Conservation (phyloP, 257 asterid genomes). For the Euphrasia confusa region DNA sequence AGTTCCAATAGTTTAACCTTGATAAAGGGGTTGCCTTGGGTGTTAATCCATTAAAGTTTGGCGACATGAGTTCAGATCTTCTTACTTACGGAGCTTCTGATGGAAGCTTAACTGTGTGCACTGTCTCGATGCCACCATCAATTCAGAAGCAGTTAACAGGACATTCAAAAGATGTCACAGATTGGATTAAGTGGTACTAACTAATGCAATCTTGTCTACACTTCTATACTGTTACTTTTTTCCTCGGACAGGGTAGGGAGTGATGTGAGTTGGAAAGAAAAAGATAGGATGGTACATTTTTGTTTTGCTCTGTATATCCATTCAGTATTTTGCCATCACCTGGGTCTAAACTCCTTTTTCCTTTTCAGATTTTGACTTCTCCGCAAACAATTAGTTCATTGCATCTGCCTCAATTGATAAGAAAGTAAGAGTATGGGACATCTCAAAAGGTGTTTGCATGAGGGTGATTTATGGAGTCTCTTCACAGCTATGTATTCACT, state of each 20-base stretch:
- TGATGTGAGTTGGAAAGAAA: neutral
- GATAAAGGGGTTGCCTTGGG: too few species aligned
- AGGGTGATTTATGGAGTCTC: slow-evolving; percentile 91
- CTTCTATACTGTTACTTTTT: slow-evolving; percentile 17
- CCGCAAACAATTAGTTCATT: slow-evolving; percentile 87
- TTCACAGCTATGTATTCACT: slow-evolving; percentile 86
- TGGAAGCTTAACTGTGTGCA: slow-evolving; percentile 91
- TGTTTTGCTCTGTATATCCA: neutral
- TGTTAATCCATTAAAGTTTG: slow-evolving; percentile 49
- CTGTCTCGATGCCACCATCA: slow-evolving; percentile 69
- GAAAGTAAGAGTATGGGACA: slow-evolving; percentile 96
- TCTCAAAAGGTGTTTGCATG: slow-evolving; percentile 84
- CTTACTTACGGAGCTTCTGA: slow-evolving; percentile 98
- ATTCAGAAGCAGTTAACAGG: slow-evolving; percentile 68
- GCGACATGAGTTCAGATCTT: slow-evolving; percentile 91
- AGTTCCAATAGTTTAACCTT: too few species aligned
- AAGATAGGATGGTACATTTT: neutral
- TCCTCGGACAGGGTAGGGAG: neutral
- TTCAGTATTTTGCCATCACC: slow-evolving; percentile 7
- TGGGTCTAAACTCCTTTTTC: slow-evolving; percentile 21
- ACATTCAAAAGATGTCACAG: slow-evolving; percentile 97
- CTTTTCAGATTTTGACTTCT: slow-evolving; percentile 92
- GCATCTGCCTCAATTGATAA: slow-evolving; percentile 91
- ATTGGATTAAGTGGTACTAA: slow-evolving; percentile 66
- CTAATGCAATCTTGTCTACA: slow-evolving; percentile 33